Evolutionary conservation across 768 basidiomycete genomes (phyloP).

Genomic region (Suillus alpinus): DNA sequence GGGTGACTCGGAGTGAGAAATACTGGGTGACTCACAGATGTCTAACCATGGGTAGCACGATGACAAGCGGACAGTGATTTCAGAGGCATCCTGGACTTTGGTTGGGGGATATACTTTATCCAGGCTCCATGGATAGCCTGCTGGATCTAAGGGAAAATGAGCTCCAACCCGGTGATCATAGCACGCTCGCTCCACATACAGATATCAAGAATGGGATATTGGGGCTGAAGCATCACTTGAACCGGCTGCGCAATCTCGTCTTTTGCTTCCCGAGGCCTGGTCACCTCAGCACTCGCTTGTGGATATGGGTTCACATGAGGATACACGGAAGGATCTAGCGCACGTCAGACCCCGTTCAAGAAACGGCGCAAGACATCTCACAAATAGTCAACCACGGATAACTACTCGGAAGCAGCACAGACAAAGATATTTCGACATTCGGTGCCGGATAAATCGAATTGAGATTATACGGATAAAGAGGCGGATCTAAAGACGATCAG

Average conservation of each 20-base stretch:
- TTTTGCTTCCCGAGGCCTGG: constrained; percentile 4
- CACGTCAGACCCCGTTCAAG: constrained; percentile 5
- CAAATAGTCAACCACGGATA: constrained; percentile 41
- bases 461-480: constrained; percentile 41
- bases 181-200: constrained; percentile 27
- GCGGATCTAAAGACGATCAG: constrained; percentile 28
- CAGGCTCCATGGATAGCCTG: constrained; percentile 28
- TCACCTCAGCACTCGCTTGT: constrained; percentile 5
- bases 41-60: constrained; percentile 21
- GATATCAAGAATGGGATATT: constrained; percentile 29
- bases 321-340: constrained; percentile 22
- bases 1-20: background rate
- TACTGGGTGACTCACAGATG: constrained; percentile 20
- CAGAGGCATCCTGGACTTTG: constrained; percentile 1
- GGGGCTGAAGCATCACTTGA: constrained; percentile 12
- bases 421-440: constrained; percentile 3
- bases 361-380: constrained; percentile 15
- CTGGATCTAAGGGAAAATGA: constrained; percentile 11
- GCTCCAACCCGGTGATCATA: background rate
- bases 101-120: constrained; percentile 21
- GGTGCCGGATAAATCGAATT: constrained; percentile 33
- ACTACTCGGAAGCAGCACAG: constrained; percentile 10
- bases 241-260: background rate
- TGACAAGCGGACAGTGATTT: constrained; percentile 1
- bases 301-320: constrained; percentile 19